Evolutionary conservation across 2,329 filamentous ascomycete genomes (phyloP).

Genomic region (Botrytis sinoallii): DNA sequence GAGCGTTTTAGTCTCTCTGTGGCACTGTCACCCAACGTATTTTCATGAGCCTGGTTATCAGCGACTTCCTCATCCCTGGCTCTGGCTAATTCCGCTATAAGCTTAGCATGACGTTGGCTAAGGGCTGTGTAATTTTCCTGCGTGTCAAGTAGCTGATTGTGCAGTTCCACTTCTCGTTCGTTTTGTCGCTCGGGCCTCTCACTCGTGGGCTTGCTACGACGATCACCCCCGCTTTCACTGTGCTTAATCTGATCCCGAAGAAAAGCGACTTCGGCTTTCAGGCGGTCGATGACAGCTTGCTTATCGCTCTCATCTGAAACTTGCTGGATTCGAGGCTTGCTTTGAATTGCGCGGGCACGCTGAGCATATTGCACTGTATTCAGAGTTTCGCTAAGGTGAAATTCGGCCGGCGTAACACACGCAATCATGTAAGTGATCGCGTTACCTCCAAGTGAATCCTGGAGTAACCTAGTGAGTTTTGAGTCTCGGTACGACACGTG

Average conservation of each 20-base stretch:
- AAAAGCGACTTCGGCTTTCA: constrained; percentile 92
- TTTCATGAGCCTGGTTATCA: constrained; percentile 56
- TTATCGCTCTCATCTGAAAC: constrained; percentile 86
- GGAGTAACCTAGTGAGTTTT: constrained; percentile 88
- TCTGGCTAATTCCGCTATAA: constrained; percentile 90
- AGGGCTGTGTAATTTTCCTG: constrained; percentile 94
- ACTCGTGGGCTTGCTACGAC: constrained; percentile 51
- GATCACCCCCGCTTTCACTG: constrained; percentile 63
- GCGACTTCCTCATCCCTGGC: constrained; percentile 68
- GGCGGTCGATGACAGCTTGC: constrained; percentile 84
- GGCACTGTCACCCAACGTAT: constrained; percentile 70
- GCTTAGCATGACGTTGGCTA: constrained; percentile 88
- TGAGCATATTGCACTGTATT: constrained; percentile 98
- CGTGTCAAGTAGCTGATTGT: constrained; percentile 86
- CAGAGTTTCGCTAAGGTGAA: constrained; percentile 93
- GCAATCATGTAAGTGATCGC: constrained; percentile 99
- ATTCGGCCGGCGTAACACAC: constrained; percentile 94
- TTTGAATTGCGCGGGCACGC: constrained; percentile 92
- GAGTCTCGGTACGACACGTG: constrained; percentile 98
- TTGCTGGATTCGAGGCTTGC: constrained; percentile 94
- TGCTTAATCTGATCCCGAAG: constrained; percentile 89
- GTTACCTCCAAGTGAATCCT: constrained; percentile 94
- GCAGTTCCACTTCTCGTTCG: constrained; percentile 83
- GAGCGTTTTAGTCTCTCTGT: constrained; percentile 89
- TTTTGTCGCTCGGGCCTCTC: constrained; percentile 76